Base-by-base conservation (phyloP, 2,329 filamentous ascomycete species). In the Colletotrichum sp. region DNA sequence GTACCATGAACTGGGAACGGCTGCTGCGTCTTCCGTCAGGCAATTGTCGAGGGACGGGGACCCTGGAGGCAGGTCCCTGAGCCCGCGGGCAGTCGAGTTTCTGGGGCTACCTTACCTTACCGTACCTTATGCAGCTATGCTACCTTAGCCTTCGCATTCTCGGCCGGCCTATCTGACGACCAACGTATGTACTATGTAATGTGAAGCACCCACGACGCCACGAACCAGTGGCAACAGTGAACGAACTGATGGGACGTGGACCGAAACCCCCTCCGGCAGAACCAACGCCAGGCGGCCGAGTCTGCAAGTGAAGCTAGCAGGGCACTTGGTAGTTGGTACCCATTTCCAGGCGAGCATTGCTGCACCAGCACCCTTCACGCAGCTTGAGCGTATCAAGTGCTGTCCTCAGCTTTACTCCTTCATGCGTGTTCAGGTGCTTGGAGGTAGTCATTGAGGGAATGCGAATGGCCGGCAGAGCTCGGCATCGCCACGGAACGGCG, bases 221-320 rank as follows among this genome's bases (percentile, higher is more conserved):
- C 69, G 51, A 66, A 66, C 51, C 68, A 66, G 65, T 59, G 62
- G 54, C 70, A 58, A 16, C n/a, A 24, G 47, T 55, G 27, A 34
- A 69, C 58, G 58, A 64, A 71, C 58, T 58, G 57, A 63, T 63
- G 58, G 65, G 34, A 69, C 29, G 33, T 72, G 64, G 57, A 18
- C n/a, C 27, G 15, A 16, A 55, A 43, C 16, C 54, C 27, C 33
- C 24, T 24, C 8, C n/a, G 15, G 15, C 51, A 34, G 24, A 9
- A 43, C 24, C 43, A 57, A 58, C 33, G 29, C 31, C 38, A 27
- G 34, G 38, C 11, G 8, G 66, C 24, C n/a, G 24, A 31, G 58
- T 24, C 54, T 24, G 54, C 5, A 24, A 27, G 54, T 24, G 24
- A 7, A 38, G n/a, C 33, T 58, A 58, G 55, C 55, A 31, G 8